Conservation (phyloP, 768 basidiomycete species). For the Ramaria sp. region DNA sequence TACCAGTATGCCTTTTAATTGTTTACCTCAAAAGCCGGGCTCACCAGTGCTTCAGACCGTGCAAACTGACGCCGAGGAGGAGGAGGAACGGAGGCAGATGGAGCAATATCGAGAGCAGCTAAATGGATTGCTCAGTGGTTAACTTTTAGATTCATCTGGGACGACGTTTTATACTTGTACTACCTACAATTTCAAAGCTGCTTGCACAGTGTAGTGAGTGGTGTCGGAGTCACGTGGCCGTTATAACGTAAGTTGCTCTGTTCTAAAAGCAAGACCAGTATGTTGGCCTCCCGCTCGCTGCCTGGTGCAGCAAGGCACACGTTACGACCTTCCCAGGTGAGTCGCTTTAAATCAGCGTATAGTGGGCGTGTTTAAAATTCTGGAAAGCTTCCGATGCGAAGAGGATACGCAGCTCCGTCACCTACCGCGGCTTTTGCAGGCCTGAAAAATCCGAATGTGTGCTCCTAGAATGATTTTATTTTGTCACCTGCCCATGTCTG, state of each 20-base stretch:
- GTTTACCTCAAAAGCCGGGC: background rate
- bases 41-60: background rate
- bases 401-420: slow-evolving; percentile 54
- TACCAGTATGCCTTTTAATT: slow-evolving; percentile 51
- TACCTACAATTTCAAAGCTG: no score
- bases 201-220: background rate
- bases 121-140: slow-evolving; percentile 68
- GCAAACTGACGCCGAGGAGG: slow-evolving; percentile 56
- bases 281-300: slow-evolving; percentile 13
- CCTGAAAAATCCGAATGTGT: slow-evolving; percentile 77
- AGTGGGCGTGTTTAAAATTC: background rate
- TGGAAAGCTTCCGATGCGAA: slow-evolving; percentile 34
- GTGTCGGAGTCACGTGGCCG: background rate
- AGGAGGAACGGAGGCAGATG: slow-evolving; percentile 81
- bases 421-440: slow-evolving; percentile 88
- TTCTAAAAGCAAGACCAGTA: background rate
- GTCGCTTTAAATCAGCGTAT: background rate
- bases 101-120: slow-evolving; percentile 85
- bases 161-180: background rate
- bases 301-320: slow-evolving; percentile 11
- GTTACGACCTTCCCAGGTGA: slow-evolving; percentile 3
- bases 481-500: background rate
- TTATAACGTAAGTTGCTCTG: background rate
- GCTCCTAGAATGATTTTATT: slow-evolving; percentile 20
- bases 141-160: slow-evolving; percentile 13